phyloP scores from a whole-genome alignment of 331 rosid species.

The Malus hybrid region DNA sequence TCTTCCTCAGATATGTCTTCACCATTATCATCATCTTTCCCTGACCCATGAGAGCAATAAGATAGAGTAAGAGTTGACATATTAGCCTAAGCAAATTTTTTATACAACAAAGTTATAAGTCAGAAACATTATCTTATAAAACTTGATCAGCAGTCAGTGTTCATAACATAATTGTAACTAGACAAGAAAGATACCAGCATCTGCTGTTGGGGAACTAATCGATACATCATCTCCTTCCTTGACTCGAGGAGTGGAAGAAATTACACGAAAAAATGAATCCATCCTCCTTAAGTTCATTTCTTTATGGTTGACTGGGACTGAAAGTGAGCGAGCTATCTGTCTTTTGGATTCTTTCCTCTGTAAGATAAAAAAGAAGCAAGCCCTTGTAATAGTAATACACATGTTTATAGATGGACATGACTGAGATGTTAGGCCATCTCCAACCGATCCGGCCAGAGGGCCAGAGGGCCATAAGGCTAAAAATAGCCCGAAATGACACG shows the following conservation, averaged over 20 bases:
- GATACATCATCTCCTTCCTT: slow-evolving; percentile 36
- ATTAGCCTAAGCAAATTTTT: background rate
- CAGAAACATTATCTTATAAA: background rate
- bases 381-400: background rate
- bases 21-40: slow-evolving; percentile 41
- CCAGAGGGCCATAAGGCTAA: no score
- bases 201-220: slow-evolving; percentile 32
- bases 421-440: background rate
- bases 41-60: slow-evolving; percentile 36
- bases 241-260: slow-evolving; percentile 74
- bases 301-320: slow-evolving; percentile 60
- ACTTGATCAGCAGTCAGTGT: background rate
- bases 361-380: background rate
- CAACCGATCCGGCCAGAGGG: no score
- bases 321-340: slow-evolving; percentile 73
- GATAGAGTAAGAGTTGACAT: slow-evolving; percentile 6
- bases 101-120: background rate
- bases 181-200: slow-evolving; percentile 41
- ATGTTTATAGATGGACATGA: background rate
- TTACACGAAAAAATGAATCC: slow-evolving; percentile 68
- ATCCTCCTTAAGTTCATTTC: slow-evolving; percentile 47
- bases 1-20: slow-evolving; percentile 95
- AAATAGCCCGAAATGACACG: no score
- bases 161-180: background rate
- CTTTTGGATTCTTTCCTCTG: slow-evolving; percentile 49